Evolutionary conservation across 1,284 basidiomycete genomes (phyloP).

Genomic region (Tilletia horrida): DNA sequence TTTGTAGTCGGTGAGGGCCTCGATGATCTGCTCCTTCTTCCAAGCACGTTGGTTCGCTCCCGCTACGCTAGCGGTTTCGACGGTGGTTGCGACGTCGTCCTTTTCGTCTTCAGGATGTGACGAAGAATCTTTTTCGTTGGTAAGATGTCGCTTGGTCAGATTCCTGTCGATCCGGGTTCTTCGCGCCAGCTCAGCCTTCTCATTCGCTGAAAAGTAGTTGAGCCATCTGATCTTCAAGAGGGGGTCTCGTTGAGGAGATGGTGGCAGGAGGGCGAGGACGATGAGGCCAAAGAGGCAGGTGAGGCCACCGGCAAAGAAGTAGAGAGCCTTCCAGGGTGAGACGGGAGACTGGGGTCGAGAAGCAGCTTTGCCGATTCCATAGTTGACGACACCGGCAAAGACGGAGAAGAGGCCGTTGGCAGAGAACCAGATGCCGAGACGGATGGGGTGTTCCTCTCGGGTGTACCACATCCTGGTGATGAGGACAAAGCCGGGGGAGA

Average conservation of each 20-base stretch:
- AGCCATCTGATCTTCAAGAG: slow-evolving; percentile 34
- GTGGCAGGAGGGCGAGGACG: slow-evolving; percentile 57
- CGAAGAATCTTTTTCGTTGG: not conserved
- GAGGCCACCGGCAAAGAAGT: slow-evolving; percentile 59
- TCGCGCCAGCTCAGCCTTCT: slow-evolving; percentile 23
- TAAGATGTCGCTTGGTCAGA: not conserved
- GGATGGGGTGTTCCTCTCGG: slow-evolving; percentile 39
- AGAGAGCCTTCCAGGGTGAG: slow-evolving; percentile 60
- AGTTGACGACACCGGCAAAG: slow-evolving; percentile 59
- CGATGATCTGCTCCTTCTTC: slow-evolving; percentile 52
- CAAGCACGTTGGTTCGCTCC: not conserved
- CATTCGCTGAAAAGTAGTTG: slow-evolving; percentile 35
- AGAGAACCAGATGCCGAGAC: slow-evolving; percentile 58
- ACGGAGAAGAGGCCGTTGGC: slow-evolving; percentile 58
- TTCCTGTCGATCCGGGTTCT: not conserved
- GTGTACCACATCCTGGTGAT: slow-evolving; percentile 61
- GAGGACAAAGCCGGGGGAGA: slow-evolving; percentile 60
- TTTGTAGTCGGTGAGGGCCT: slow-evolving; percentile 58
- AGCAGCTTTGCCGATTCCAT: slow-evolving; percentile 57
- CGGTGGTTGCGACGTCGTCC: not conserved
- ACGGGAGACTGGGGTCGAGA: slow-evolving; percentile 44
- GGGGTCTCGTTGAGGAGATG: slow-evolving; percentile 54
- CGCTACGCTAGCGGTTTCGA: not conserved
- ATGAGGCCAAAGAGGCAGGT: slow-evolving; percentile 59
- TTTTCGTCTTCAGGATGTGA: not conserved